phyloP scores from a whole-genome alignment of 2,329 filamentous ascomycete species.

The Macrophomina tecta region DNA sequence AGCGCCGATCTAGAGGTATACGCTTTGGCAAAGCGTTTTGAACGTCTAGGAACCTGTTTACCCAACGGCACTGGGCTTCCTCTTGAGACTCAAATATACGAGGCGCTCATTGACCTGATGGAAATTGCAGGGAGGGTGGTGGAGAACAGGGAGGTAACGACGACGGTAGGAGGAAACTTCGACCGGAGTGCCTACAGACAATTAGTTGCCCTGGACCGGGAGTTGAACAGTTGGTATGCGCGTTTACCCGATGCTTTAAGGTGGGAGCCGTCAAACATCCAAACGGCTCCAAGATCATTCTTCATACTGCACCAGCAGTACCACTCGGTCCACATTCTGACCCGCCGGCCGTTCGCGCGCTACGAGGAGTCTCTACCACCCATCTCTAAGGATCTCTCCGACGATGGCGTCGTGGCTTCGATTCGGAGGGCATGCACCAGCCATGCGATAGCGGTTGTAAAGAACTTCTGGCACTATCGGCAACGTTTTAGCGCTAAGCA shows the following conservation, averaged over 20 bases:
- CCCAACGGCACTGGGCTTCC: slow-evolving; percentile 43
- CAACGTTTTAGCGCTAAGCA: slow-evolving; percentile 59
- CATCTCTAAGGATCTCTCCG: slow-evolving; percentile 42
- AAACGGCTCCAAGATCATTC: slow-evolving; percentile 49
- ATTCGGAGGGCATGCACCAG: slow-evolving; percentile 62
- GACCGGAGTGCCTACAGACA: slow-evolving; percentile 58
- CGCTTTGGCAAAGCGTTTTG: slow-evolving; percentile 54
- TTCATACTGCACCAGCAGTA: slow-evolving; percentile 64
- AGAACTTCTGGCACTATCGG: slow-evolving; percentile 62
- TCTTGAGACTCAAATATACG: slow-evolving; percentile 53
- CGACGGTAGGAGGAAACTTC: slow-evolving; percentile 39
- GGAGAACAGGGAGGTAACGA: slow-evolving; percentile 43
- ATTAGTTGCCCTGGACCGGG: slow-evolving; percentile 59
- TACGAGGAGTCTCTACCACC: slow-evolving; percentile 52
- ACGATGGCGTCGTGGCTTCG: slow-evolving; percentile 53
- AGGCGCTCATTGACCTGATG: slow-evolving; percentile 62
- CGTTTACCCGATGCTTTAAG: slow-evolving; percentile 54
- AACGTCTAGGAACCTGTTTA: slow-evolving; percentile 48
- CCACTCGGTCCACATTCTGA: slow-evolving; percentile 59
- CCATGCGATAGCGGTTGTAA: slow-evolving; percentile 59
- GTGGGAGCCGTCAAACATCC: slow-evolving; percentile 46
- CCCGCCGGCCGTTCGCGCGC: slow-evolving; percentile 61
- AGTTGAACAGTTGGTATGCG: slow-evolving; percentile 62
- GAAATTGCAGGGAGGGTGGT: slow-evolving; percentile 55
- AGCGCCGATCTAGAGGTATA: slow-evolving; percentile 58